Evolutionary conservation across 2,329 filamentous ascomycete genomes (phyloP).

Genomic region (Epichloe bromicola): DNA sequence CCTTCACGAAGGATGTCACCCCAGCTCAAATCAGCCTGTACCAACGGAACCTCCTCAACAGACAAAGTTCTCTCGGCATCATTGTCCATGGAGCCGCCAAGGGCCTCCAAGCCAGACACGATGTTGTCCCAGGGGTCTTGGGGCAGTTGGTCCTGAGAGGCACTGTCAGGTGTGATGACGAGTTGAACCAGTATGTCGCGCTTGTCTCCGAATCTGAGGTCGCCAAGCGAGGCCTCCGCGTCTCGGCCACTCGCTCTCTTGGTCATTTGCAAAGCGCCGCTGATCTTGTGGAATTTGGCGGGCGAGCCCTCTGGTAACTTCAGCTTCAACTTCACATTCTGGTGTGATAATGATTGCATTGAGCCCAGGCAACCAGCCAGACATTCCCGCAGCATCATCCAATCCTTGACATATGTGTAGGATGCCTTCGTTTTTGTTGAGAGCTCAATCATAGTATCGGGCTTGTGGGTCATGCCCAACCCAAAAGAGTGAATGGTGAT

Average conservation of each 20-base stretch:
- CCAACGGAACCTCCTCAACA: constrained; percentile 86
- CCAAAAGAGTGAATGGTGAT: constrained; percentile 96
- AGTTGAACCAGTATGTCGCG: constrained; percentile 85
- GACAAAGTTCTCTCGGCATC: constrained; percentile 75
- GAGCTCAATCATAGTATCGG: constrained; percentile 96
- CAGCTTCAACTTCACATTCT: constrained; percentile 93
- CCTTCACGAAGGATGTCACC: constrained; percentile 88
- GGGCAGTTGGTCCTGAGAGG: constrained; percentile 69
- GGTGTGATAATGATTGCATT: constrained; percentile 89
- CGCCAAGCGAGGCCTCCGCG: constrained; percentile 82
- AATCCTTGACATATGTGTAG: constrained; percentile 97
- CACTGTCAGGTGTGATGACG: constrained; percentile 77
- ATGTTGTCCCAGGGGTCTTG: constrained; percentile 97
- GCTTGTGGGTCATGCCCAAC: constrained; percentile 91
- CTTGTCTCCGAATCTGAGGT: constrained; percentile 92
- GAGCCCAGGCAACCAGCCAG: constrained; percentile 85
- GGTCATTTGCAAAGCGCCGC: constrained; percentile 86
- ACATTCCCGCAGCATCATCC: constrained; percentile 99
- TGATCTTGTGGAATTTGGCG: constrained; percentile 97
- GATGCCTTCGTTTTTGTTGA: constrained; percentile 92
- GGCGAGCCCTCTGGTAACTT: constrained; percentile 90
- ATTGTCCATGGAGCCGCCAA: constrained; percentile 75
- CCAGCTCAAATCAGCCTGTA: constrained; percentile 89
- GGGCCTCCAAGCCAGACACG: constrained; percentile 84
- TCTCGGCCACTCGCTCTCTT: constrained; percentile 91